Evolutionary conservation across 2,329 filamentous ascomycete genomes (phyloP).

Genomic region (Sporothrix phasma): DNA sequence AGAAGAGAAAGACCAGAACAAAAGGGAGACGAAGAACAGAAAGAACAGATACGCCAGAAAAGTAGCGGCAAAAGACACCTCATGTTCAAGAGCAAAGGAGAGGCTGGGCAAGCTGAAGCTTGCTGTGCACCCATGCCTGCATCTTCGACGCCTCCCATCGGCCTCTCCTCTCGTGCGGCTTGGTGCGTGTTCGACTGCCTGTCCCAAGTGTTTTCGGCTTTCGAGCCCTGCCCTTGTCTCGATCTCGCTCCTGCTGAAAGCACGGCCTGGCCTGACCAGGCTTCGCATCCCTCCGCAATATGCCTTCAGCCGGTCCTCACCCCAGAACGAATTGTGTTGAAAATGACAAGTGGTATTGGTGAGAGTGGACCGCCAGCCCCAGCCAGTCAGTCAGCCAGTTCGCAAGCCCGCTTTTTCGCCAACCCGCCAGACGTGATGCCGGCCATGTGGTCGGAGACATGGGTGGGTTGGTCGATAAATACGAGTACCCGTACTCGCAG

Average conservation of each 20-base stretch:
- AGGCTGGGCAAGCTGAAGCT: constrained; percentile 4
- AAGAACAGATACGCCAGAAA: background rate
- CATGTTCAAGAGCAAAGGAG: background rate
- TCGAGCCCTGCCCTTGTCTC: background rate
- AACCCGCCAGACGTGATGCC: constrained; percentile 19
- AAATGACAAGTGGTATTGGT: background rate
- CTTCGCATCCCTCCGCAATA: background rate
- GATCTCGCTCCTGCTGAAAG: background rate
- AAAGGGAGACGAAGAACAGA: background rate
- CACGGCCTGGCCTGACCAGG: background rate
- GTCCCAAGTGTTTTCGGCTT: background rate
- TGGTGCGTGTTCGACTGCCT: background rate
- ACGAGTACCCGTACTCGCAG: background rate
- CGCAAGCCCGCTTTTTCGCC: background rate
- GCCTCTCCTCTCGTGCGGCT: background rate
- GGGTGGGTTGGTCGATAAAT: background rate
- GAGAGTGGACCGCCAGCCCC: background rate
- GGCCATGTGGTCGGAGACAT: constrained; percentile 26
- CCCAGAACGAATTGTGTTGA: background rate
- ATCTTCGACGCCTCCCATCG: constrained; percentile 1
- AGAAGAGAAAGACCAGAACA: background rate
- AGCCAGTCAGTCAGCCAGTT: constrained; percentile 10
- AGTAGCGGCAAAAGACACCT: background rate
- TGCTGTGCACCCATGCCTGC: background rate
- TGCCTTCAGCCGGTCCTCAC: background rate